Evolutionary conservation across 306 rosid species (phyloP).

Genomic region (Biancaea sappan): DNA sequence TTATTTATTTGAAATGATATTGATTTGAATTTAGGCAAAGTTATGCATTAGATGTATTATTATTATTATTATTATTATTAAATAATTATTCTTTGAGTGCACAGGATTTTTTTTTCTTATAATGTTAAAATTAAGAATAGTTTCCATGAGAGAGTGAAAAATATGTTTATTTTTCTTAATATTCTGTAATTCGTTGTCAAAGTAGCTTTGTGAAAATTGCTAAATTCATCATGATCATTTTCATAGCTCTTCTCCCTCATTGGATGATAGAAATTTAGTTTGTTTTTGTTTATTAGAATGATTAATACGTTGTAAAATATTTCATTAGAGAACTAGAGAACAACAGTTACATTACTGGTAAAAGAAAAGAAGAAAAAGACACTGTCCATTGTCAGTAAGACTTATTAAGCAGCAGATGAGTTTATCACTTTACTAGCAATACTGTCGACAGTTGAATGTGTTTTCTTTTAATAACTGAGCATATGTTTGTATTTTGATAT

Average conservation of each 20-base stretch:
- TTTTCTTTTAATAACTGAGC: slow-evolving; percentile 14
- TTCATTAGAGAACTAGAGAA: neutral
- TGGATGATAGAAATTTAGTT: neutral
- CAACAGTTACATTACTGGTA: neutral
- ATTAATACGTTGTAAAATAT: neutral
- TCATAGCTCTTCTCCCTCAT: neutral
- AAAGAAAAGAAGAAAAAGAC: neutral
- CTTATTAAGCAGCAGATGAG: neutral
- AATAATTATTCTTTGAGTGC: neutral
- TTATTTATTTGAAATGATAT: neutral
- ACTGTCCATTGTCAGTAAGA: neutral
- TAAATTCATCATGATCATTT: neutral
- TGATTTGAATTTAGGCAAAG: neutral
- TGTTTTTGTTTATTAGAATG: neutral
- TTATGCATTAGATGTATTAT: neutral
- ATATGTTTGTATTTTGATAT: neutral
- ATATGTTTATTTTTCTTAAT: too few relatives aligned
- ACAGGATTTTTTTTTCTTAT: neutral
- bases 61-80: neutral
- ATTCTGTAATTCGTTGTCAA: neutral
- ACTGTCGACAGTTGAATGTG: neutral
- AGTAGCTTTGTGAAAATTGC: neutral
- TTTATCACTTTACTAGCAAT: neutral
- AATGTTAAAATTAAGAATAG: neutral
- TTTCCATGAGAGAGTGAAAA: neutral